Evolutionary conservation across 2,329 filamentous ascomycete species (phyloP), one percentile per base, ranked within the genome.

Genomic region (Diaporthe vaccinii): DNA sequence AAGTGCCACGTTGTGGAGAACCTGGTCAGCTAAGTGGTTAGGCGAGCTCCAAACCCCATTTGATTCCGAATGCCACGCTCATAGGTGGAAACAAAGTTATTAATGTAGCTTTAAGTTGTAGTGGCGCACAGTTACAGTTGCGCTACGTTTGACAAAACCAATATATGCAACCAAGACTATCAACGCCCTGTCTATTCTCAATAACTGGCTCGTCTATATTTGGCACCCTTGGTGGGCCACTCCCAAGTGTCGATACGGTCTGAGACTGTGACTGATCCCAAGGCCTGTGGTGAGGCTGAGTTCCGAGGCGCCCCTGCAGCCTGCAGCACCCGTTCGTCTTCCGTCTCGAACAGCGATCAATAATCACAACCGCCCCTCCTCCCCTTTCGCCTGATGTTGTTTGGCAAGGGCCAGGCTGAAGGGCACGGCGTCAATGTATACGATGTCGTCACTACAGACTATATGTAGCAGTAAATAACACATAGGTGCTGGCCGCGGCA

Each of bases 1-100:
- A 69, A 69, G 49, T 55, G 15, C 15, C 31, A 68, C 31, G 31
- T 53, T 53, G 46, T 53, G 65, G 65, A 25, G 62, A 67, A 51
- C 28, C 28, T n/a, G 55, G 31, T 34, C 3, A 14, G 7, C 14
- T 15, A 15, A 62, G 61, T 46, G 25, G 41, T 22, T 22, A 46
- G 25, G 41, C 61, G 41, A 68, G 44, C 46, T 39, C 46, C 28
- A 51, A 34, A 39, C 44, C 31, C 22, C 8, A 10, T 68, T 25
- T 25, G 46, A 22, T 12, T 68, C 22, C 31, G 46, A 17, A 36
- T 22, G 44, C 31, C 65, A 68, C 46, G 6, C 65, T 53, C 31
- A 53, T 68, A 53, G 46, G 65, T 53, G 46, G 65, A 39, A 53
- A 68, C 46, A 41, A 10, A 53, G 46, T 36, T 25, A 53, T n/a